Base-by-base conservation (phyloP, 352 stramenopile genomes). In the Phytopythium ostracodes region DNA sequence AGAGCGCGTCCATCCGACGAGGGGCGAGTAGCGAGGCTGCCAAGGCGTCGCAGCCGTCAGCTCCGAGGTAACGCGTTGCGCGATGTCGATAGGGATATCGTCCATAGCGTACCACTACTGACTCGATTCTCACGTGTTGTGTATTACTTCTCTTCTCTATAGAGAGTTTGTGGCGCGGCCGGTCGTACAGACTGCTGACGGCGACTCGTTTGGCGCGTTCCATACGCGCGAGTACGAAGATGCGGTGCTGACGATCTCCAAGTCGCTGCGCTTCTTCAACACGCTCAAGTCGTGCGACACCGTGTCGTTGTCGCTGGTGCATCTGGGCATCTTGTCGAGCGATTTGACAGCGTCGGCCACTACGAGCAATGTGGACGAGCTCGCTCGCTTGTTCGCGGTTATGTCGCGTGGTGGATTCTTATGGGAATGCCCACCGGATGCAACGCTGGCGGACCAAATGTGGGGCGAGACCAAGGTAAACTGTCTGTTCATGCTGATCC, bases 201-300 rank as follows among this genome's bases (percentile, higher is more conserved):
- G 82, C 40, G 79, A 91, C 55, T 43, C 79, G 7, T 63, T 89
- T n/a, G 44, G 58, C 2, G 68, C 68, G 2, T 92, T 91, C 51
- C 75, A 86, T 27, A 69, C 72, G 1, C 68, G 60, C 27, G 61
- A 70, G 36, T 94, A 88, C 38, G 63, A 79, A 18, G 68, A 78
- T 6, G 70, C 62, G 20, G 85, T 79, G 57, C 27, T 4, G 18
- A 52, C 64, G 24, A 36, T 92, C 52, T 24, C 81, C 36, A 38
- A 60, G 17, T 60, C 64, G 29, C 52, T 92, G 44, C 65, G 67
- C 46, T 65, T 91, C 24, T 68, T 91, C 27, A 94, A 94, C 57
- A 75, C 78, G 15, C 59, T 73, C 40, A 73, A 86, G 38, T 91
- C 81, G 20, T 94, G 86, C 47, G 86, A 94, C 58, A 89, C 84